Conservation (phyloP, 371 early-diverging fungal species). For the Haplosporangium sp. region DNA sequence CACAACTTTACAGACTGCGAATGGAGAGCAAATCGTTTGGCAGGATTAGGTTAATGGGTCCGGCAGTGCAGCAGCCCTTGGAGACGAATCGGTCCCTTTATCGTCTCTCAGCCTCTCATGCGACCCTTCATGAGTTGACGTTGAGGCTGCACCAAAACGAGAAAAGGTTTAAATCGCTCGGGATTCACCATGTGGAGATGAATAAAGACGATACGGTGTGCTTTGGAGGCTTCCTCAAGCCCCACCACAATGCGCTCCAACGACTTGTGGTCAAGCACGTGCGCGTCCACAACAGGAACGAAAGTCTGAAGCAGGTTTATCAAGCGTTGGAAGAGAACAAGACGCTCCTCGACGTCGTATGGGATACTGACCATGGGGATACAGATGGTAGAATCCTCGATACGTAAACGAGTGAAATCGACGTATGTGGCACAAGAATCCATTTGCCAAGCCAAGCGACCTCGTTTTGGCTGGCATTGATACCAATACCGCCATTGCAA, state of each 20-base stretch:
- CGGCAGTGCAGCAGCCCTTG: constrained; percentile 28
- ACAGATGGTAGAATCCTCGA: constrained; percentile 23
- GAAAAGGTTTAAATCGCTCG: constrained; percentile 24
- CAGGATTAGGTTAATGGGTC: constrained; percentile 29
- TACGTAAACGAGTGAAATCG: constrained; percentile 37
- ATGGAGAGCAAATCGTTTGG: constrained; percentile 37
- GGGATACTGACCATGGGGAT: constrained; percentile 38
- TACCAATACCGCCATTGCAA: constrained; percentile 25
- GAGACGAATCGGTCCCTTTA: constrained; percentile 21
- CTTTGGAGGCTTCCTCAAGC: constrained; percentile 33
- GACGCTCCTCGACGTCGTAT: constrained; percentile 37
- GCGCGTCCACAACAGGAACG: constrained; percentile 29
- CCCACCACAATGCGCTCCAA: constrained; percentile 25
- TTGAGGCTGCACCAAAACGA: constrained; percentile 15
- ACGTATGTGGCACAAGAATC: constrained; percentile 34
- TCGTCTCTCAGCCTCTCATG: constrained; percentile 42
- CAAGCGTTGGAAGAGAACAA: constrained; percentile 40
- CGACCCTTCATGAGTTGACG: constrained; percentile 36
- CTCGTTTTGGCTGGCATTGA: constrained; percentile 28
- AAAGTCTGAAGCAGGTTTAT: constrained; percentile 25
- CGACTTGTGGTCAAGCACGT: constrained; percentile 36
- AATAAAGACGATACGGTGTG: constrained; percentile 22
- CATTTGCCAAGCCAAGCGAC: constrained; percentile 16
- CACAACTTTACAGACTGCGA: constrained; percentile 21
- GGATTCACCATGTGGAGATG: constrained; percentile 31